Base-by-base conservation (phyloP, 1,139 yeast genomes). In the Pichia terricola region DNA sequence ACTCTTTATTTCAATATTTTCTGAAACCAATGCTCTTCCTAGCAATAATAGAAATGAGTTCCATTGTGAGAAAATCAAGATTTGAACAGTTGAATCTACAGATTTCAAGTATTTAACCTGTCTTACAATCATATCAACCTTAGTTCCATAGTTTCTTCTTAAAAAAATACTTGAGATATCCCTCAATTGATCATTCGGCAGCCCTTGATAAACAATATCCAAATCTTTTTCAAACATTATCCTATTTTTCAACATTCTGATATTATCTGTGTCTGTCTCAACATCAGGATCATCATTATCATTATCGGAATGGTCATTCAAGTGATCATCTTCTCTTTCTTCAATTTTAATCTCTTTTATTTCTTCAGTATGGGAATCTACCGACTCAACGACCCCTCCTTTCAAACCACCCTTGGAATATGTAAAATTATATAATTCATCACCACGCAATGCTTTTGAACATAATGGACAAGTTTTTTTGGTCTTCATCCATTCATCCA, bases 21-120 rank as follows among this genome's bases (percentile, higher is more conserved):
- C 79, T 35, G 72, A 69, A 30, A 66, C 68, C 50, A 91, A 66
- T 0, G 96, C 94, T n/a, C 71, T 67, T 0, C 80, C 79, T 37
- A 89, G 61, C 22, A 86, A 70, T 39, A 71, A 73, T 43, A 91
- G 63, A 63, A 88, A 75, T 40, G 79, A 88, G 35, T 78, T 74
- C 89, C 95, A 88, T 60, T 88, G 96, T 33, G 96, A 86, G 58
- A 85, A 89, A 0, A 89, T 66, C 7, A 89, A 81, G 39, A 89
- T 81, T 60, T 89, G 96, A 2, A 79, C 87, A 1, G 67, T 61
- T 0, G 83, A 78, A 40, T 82, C 81, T 32, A 69, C 65, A 5
- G 69, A 59, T 41, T 76, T 73, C 42, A 89, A 63, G 67, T 81
- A 82, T 22, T 79, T 56, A 1, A 81, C 75, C 50, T 86, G 89